Percentiles rank a stretch among this genome's conserved stretches.
Evolutionary conservation across 1,139 yeast species (phyloP).

Genomic region (Arxiozyma heterogenica): DNA sequence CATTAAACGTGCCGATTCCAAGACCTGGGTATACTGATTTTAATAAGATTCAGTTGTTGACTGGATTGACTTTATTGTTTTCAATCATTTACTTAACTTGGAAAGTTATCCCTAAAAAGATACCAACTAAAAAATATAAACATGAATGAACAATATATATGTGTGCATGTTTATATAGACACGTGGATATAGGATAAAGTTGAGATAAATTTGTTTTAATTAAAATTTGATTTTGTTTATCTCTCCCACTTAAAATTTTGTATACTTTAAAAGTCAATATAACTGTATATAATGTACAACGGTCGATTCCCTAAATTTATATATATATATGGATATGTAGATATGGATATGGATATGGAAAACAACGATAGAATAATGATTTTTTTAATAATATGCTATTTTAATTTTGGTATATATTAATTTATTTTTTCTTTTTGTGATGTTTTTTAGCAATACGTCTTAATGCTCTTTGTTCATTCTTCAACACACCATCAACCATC

Average conservation of each 20-base stretch:
- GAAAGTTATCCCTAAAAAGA: slow-evolving; percentile 19
- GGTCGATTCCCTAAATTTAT: neutral
- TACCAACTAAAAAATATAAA: neutral
- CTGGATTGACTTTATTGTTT: slow-evolving; percentile 27
- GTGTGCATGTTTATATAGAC: neutral
- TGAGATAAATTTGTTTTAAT: too few relatives aligned
- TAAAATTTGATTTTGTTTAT: too few relatives aligned
- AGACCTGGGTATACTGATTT: slow-evolving; percentile 24
- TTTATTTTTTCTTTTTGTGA: slow-evolving; percentile 34
- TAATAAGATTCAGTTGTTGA: slow-evolving; percentile 26
- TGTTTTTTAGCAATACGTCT: slow-evolving; percentile 82
- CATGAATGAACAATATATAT: neutral
- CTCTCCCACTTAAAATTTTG: neutral
- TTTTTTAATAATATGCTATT: neutral
- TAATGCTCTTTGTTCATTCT: slow-evolving; percentile 93
- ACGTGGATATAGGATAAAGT: too few relatives aligned
- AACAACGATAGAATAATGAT: neutral
- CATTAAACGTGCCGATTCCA: slow-evolving; percentile 31
- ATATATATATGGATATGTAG: neutral
- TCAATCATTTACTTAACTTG: slow-evolving; percentile 31
- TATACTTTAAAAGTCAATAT: neutral
- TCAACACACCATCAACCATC: slow-evolving; percentile 98
- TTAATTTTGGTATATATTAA: neutral
- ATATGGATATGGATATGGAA: neutral
- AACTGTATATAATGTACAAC: neutral